These are phyloP conservation scores for Beauveria scarabaeidicola DNA, from an alignment of 2,329 filamentous ascomycete species.

Conservation along the genomic window DNA sequence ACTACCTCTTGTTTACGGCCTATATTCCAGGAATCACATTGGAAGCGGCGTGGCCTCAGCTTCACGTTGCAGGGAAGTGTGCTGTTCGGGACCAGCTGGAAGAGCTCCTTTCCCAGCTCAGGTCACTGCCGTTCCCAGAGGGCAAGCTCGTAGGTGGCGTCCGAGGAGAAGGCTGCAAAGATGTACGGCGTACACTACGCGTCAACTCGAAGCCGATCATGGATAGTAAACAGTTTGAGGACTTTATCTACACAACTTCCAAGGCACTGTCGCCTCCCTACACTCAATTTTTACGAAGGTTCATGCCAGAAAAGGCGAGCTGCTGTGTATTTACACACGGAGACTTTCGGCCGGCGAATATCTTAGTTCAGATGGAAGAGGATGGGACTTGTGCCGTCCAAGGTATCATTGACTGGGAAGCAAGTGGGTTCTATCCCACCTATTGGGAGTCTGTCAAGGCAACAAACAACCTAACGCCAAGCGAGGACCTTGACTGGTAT, in stretches of 20 bases:
- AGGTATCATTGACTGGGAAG: slow-evolving; percentile 16
- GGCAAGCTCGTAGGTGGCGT: background rate
- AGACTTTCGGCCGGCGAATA: slow-evolving; percentile 11
- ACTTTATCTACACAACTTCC: background rate
- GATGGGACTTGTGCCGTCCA: no score
- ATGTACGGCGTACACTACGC: background rate
- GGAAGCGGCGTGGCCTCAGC: background rate
- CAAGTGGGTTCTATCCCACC: slow-evolving; percentile 16
- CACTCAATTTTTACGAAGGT: background rate
- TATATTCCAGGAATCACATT: background rate
- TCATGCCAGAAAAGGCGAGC: background rate
- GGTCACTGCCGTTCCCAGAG: background rate
- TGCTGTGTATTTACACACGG: slow-evolving; percentile 4
- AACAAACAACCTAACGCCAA: slow-evolving; percentile 13
- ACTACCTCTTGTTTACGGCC: background rate
- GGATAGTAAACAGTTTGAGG: background rate
- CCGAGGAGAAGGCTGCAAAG: background rate
- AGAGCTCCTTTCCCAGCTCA: background rate
- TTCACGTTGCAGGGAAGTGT: background rate
- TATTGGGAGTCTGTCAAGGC: slow-evolving; percentile 16
- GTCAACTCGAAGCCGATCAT: background rate
- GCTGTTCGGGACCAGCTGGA: background rate
- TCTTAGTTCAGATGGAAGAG: background rate
- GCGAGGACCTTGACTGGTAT: background rate
- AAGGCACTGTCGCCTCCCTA: background rate